Base-by-base conservation (phyloP, 306 rosid species). In the Pterocarpus macrocarpus region DNA sequence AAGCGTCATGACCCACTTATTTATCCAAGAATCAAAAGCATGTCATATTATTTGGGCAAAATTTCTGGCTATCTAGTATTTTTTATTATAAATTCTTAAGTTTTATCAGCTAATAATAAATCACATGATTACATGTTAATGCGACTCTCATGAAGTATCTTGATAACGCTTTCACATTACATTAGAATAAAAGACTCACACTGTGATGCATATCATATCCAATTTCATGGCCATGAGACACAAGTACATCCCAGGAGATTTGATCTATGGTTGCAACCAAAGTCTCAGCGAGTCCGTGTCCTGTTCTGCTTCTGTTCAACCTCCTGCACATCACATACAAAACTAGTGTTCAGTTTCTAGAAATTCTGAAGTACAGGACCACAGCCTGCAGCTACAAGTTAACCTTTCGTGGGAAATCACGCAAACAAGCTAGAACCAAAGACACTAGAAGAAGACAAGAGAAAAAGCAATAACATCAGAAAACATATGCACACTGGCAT, bases 171-270 rank as follows among this genome's bases (percentile, higher is more conserved):
- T 10, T 22, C 1, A 7, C 4, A 43, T 5, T 43, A 43, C 8
- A 43, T 5, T 2, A 43, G 47, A 43, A 64, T 1, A 39, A 73
- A 65, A 66, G 32, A 85, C 99, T 89, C 81, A 96, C 99, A 73
- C 73, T 77, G 47, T 77, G 81, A 73, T 83, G 91, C 45, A 94
- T 81, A 53, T 82, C 87, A 69, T 75, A 81, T 83, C 88, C 85
- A 68, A 89, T 87, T 80, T 96, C 97, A 59, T 85, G 90, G 41
- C 95, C 97, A 36, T 85, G 86, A 67, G 85, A 75, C 15, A 92
- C 82, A 64, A 87, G 81, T 64, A 73, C 62, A 73, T 91, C 97
- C 82, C 92, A 71, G 0, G 97, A 92, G 79, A 93, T 87, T 80
- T 86, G 88, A 73, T 89, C 87, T 16, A 96, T 64, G 49, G 92